phyloP scores from a whole-genome alignment of 1,139 yeast genomes.

The Scheffersomyces stambukii region DNA sequence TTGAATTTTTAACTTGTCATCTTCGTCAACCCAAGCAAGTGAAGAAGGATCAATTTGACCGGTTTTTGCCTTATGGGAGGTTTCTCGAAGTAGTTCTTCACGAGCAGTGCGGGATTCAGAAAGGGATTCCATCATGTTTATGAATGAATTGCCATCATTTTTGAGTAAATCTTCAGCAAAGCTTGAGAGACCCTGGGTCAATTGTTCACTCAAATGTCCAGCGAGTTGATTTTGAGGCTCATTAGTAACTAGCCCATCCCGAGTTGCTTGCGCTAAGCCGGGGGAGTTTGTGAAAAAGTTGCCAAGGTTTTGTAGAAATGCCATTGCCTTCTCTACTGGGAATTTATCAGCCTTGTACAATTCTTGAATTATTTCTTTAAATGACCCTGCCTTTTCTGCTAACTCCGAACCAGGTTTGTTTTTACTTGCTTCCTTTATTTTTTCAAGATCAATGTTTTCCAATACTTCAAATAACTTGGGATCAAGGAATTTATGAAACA shows the following conservation, averaged over 20 bases:
- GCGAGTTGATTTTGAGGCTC: too few species aligned
- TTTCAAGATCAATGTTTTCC: slow-evolving; percentile 24
- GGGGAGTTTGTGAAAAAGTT: slow-evolving; percentile 14
- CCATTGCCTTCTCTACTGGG: slow-evolving; percentile 21
- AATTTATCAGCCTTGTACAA: slow-evolving; percentile 25
- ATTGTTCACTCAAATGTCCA: slow-evolving; percentile 14
- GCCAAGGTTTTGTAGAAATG: slow-evolving; percentile 26
- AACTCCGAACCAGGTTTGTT: slow-evolving; percentile 17
- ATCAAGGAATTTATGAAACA: slow-evolving; percentile 24
- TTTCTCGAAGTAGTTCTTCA: slow-evolving; percentile 32
- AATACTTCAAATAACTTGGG: slow-evolving; percentile 29
- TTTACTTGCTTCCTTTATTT: slow-evolving; percentile 20
- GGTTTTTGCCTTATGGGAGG: slow-evolving; percentile 3
- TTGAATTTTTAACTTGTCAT: slow-evolving; percentile 12
- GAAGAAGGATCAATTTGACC: too few species aligned
- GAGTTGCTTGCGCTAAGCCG: neutral
- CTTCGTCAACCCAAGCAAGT: slow-evolving; percentile 23
- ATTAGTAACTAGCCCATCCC: too few species aligned
- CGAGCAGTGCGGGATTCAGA: slow-evolving; percentile 56
- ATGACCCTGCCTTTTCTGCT: slow-evolving; percentile 25
- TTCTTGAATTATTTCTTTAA: slow-evolving; percentile 26
- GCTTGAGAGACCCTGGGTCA: slow-evolving; percentile 42
- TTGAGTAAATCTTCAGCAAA: slow-evolving; percentile 76
- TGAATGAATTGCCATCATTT: slow-evolving; percentile 70
- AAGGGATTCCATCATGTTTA: slow-evolving; percentile 72